Conservation (phyloP, 2,329 filamentous ascomycete genomes). For the Neonectria faginata region DNA sequence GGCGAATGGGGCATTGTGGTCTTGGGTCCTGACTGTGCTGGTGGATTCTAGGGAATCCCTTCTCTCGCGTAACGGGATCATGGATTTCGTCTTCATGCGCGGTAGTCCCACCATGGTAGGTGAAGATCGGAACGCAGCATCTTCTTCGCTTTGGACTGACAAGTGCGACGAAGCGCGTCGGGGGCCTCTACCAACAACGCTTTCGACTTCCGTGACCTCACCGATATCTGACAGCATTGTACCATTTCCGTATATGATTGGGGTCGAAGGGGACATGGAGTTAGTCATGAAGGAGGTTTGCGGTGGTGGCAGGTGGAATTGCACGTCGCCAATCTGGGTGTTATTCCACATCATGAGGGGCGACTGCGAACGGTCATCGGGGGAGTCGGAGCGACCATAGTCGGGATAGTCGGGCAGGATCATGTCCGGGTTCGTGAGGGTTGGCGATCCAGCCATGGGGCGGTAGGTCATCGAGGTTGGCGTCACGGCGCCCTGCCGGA, state of each 20-base stretch:
- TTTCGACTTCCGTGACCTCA: conserved; percentile 67
- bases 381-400: conserved; percentile 69
- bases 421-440: conserved; percentile 93
- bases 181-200: conserved; percentile 57
- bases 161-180: conserved; percentile 53
- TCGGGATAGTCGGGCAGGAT: conserved; percentile 87
- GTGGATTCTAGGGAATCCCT: conserved; percentile 69
- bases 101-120: conserved; percentile 59
- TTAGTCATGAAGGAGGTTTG: conserved; percentile 56
- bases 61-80: conserved; percentile 59
- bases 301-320: conserved; percentile 58
- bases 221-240: conserved; percentile 77
- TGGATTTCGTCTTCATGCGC: conserved; percentile 58
- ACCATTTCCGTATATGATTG: conserved; percentile 76
- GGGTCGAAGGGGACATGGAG: conserved; percentile 66
- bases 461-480: conserved; percentile 54
- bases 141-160: conserved; percentile 50
- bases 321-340: conserved; percentile 50
- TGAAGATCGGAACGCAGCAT: conserved; percentile 56
- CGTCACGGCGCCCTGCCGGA: conserved; percentile 46
- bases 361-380: conserved; percentile 63
- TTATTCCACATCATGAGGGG: conserved; percentile 66
- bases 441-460: conserved; percentile 78
- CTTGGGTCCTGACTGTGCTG: conserved; percentile 68
- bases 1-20: conserved; percentile 62